phyloP scores from a whole-genome alignment of 805 yeast genomes.

The Blastobotrys peoriensis region DNA sequence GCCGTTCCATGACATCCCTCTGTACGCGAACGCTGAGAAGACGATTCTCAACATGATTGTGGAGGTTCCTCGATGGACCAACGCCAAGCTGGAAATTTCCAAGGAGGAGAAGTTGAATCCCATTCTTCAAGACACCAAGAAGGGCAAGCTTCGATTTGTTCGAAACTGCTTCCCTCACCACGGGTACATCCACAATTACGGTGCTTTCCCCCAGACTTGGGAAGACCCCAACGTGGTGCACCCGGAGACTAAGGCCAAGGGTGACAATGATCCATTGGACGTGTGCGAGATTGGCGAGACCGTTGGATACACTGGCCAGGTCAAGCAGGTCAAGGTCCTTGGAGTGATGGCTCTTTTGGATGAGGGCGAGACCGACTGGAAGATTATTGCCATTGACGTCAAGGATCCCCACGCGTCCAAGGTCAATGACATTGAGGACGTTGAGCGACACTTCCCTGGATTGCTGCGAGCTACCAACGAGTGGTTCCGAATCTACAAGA shows the following conservation, averaged over 20 bases:
- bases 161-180: constrained; percentile 98
- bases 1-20: constrained; percentile 90
- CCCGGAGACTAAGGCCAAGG: constrained; percentile 50
- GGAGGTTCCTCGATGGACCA: constrained; percentile 98
- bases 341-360: constrained; percentile 95
- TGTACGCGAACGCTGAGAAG: constrained; percentile 90
- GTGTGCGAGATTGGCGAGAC: constrained; percentile 82
- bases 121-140: constrained; percentile 93
- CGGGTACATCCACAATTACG: constrained; percentile 97
- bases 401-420: constrained; percentile 85
- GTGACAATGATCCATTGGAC: constrained; percentile 95
- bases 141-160: constrained; percentile 92
- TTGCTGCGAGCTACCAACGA: constrained; percentile 88
- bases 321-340: constrained; percentile 85
- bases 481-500: constrained; percentile 98
- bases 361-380: constrained; percentile 98
- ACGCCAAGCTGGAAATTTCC: constrained; percentile 92
- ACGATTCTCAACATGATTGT: constrained; percentile 85
- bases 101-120: constrained; percentile 85
- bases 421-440: constrained; percentile 86
- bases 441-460: constrained; percentile 85
- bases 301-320: constrained; percentile 59
- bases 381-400: constrained; percentile 80
- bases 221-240: constrained; percentile 71
- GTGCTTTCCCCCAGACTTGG: constrained; percentile 99